phyloP scores from a whole-genome alignment of 2,329 filamentous ascomycete genomes.

The Colletotrichum sansevieriae region DNA sequence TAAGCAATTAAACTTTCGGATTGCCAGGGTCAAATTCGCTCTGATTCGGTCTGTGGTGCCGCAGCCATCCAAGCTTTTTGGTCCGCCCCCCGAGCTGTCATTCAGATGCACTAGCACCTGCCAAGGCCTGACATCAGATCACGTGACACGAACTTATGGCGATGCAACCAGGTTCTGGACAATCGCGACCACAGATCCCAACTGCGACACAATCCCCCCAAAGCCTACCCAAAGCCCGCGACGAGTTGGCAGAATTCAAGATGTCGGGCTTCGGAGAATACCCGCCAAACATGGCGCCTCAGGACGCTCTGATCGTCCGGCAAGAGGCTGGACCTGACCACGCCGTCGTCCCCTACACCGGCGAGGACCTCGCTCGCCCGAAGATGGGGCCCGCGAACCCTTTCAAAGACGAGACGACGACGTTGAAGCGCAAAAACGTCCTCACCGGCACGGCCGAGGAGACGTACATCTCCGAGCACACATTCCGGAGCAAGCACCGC shows the following conservation, averaged over 20 bases:
- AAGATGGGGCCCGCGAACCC: slow-evolving; percentile 79
- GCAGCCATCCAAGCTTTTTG: slow-evolving; percentile 17
- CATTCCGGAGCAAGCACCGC: slow-evolving; percentile 88
- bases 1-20: background rate
- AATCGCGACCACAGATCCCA: slow-evolving; percentile 20
- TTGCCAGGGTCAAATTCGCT: background rate
- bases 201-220: slow-evolving; percentile 33
- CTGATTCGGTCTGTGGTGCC: background rate
- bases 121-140: slow-evolving; percentile 38
- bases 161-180: slow-evolving; percentile 19
- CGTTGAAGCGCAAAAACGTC: slow-evolving; percentile 82
- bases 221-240: slow-evolving; percentile 27
- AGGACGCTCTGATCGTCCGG: slow-evolving; percentile 73
- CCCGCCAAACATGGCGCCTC: slow-evolving; percentile 74
- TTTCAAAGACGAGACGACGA: slow-evolving; percentile 73
- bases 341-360: slow-evolving; percentile 75
- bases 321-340: slow-evolving; percentile 69
- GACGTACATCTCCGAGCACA: slow-evolving; percentile 89
- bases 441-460: slow-evolving; percentile 90
- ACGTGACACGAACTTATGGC: slow-evolving; percentile 38
- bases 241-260: slow-evolving; percentile 41
- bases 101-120: background rate
- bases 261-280: slow-evolving; percentile 75
- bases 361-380: slow-evolving; percentile 77
- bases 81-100: background rate